Percentiles rank a stretch among this genome's conserved stretches.
Evolutionary conservation across 1,284 basidiomycete genomes (phyloP).

Genomic region (Coniferiporia sulphurascens): DNA sequence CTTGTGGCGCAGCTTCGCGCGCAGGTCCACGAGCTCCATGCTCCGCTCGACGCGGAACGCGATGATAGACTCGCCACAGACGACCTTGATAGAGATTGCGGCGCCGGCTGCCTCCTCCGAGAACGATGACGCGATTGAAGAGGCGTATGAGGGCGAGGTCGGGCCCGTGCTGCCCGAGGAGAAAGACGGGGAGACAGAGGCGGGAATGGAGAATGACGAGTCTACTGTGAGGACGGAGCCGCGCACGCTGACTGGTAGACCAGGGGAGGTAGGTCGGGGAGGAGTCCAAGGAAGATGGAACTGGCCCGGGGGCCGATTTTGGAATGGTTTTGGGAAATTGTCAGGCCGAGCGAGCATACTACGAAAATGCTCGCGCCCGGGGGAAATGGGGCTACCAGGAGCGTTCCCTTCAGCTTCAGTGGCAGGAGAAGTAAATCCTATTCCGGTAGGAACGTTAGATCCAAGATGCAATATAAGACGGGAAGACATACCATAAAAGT

Average conservation of each 20-base stretch:
- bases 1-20: constrained; percentile 54
- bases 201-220: constrained; percentile 1
- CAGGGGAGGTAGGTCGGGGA: constrained; percentile 6
- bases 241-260: constrained; percentile 1
- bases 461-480: background rate
- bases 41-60: constrained; percentile 49
- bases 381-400: background rate
- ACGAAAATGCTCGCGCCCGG: constrained; percentile 5
- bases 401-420: background rate
- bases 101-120: constrained; percentile 20
- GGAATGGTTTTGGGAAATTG: constrained; percentile 30
- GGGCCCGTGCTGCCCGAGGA: background rate
- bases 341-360: constrained; percentile 20
- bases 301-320: constrained; percentile 29
- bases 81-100: constrained; percentile 59
- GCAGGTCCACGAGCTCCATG: constrained; percentile 44
- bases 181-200: background rate
- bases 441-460: background rate
- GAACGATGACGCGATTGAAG: constrained; percentile 12
- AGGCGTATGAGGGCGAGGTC: constrained; percentile 1
- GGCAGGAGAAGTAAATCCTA: constrained; percentile 1
- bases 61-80: constrained; percentile 42
- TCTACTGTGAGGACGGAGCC: constrained; percentile 16
- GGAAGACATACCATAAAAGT: constrained; percentile 38
- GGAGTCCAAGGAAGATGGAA: constrained; percentile 20